Conservation (phyloP, 2,329 filamentous ascomycete species). For the Alternaria sp. region DNA sequence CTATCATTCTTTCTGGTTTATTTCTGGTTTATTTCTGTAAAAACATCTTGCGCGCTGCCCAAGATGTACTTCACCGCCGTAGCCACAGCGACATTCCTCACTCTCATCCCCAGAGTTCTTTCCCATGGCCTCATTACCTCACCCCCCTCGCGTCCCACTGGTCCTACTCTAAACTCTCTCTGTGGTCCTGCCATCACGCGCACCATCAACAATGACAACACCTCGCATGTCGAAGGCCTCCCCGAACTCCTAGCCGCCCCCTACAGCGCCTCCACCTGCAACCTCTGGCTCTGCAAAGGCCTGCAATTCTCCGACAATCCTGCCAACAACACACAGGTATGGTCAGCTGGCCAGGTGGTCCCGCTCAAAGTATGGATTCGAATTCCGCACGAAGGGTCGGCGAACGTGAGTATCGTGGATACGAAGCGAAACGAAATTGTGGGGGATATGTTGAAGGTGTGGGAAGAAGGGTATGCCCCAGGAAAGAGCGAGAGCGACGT, state of each 20-base stretch:
- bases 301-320: constrained; percentile 66
- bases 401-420: constrained; percentile 68
- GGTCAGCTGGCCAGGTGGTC: constrained; percentile 53
- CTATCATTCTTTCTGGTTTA: neutral
- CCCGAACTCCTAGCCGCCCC: constrained; percentile 44
- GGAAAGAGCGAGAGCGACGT: constrained; percentile 39
- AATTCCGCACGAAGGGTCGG: constrained; percentile 62
- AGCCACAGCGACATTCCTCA: constrained; percentile 16
- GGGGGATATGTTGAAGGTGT: constrained; percentile 47
- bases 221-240: constrained; percentile 54
- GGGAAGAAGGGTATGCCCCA: constrained; percentile 43
- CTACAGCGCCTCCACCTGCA: constrained; percentile 58
- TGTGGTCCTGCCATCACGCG: constrained; percentile 63
- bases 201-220: constrained; percentile 59
- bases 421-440: constrained; percentile 62
- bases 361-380: constrained; percentile 58
- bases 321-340: constrained; percentile 60
- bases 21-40: neutral
- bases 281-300: constrained; percentile 66
- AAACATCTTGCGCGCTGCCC: neutral
- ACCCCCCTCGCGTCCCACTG: constrained; percentile 61
- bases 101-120: constrained; percentile 25
- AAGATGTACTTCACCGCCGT: constrained; percentile 27
- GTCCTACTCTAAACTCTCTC: constrained; percentile 57
- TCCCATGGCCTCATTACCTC: constrained; percentile 63